Percentiles rank a stretch among this genome's conserved stretches.
phyloP scores from a whole-genome alignment of 164 flowering plant species.

The Vitis rupestris region DNA sequence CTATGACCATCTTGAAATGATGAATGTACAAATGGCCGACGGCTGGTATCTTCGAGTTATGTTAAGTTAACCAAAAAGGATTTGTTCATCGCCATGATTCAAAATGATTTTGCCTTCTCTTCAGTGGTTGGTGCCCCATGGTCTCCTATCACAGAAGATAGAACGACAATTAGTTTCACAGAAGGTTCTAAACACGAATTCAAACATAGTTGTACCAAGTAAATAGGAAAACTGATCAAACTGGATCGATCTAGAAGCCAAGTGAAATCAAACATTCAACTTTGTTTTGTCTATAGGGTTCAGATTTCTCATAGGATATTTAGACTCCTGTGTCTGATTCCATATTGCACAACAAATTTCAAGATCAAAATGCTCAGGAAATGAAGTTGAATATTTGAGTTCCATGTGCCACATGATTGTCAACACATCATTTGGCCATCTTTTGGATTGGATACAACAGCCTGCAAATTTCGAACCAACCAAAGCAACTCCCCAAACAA shows the following conservation, averaged over 20 bases:
- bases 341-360: no score
- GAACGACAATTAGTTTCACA: neutral
- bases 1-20: constrained; percentile 14
- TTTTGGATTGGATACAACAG: no score
- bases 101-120: constrained; percentile 6
- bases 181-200: neutral
- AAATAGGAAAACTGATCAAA: neutral
- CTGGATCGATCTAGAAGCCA: neutral
- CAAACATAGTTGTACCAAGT: neutral
- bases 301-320: neutral
- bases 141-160: constrained; percentile 13
- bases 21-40: constrained; percentile 21
- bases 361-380: no score
- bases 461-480: no score
- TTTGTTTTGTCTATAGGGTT: neutral
- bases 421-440: no score
- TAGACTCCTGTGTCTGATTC: no score
- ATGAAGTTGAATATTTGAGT: no score
- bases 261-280: neutral
- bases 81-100: constrained; percentile 1
- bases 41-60: neutral
- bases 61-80: constrained; percentile 7
- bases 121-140: neutral
- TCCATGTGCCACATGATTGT: no score
- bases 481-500: neutral